A percentile compares a stretch with the other conserved stretches of the same genome.
Conservation (phyloP, 805 yeast species). For the Candida lessepsii region DNA sequence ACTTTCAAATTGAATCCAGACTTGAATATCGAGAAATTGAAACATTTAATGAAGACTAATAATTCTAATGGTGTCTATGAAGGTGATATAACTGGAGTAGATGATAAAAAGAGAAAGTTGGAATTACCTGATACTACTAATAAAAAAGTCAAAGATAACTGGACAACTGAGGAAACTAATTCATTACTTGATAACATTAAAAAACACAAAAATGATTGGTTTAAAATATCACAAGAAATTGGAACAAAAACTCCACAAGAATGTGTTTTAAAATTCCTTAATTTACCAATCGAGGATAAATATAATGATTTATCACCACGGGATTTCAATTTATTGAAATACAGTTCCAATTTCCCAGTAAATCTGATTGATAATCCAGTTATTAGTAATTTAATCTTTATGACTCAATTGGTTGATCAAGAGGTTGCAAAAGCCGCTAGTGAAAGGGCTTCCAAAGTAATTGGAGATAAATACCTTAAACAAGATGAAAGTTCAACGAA, state of each 20-base stretch:
- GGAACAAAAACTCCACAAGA: constrained; percentile 73
- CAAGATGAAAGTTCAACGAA: neutral
- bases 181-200: constrained; percentile 62
- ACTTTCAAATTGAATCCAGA: constrained; percentile 68
- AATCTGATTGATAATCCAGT: constrained; percentile 90
- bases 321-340: constrained; percentile 71
- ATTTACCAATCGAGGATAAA: constrained; percentile 78
- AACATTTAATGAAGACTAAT: constrained; percentile 21
- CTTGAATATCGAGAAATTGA: constrained; percentile 37
- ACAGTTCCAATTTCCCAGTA: constrained; percentile 81
- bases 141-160: constrained; percentile 41
- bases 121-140: neutral
- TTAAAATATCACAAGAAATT: constrained; percentile 60
- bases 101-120: constrained; percentile 2
- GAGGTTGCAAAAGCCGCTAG: constrained; percentile 84
- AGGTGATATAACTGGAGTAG: neutral
- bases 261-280: constrained; percentile 76
- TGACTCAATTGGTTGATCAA: constrained; percentile 82
- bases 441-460: constrained; percentile 51
- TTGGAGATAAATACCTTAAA: constrained; percentile 40
- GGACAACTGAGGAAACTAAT: constrained; percentile 68
- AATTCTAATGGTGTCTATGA: neutral
- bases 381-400: constrained; percentile 84
- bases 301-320: constrained; percentile 49
- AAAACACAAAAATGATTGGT: constrained; percentile 74